Conservation (phyloP, 2,329 filamentous ascomycete species). For the Kalaharituber pfeilii region DNA sequence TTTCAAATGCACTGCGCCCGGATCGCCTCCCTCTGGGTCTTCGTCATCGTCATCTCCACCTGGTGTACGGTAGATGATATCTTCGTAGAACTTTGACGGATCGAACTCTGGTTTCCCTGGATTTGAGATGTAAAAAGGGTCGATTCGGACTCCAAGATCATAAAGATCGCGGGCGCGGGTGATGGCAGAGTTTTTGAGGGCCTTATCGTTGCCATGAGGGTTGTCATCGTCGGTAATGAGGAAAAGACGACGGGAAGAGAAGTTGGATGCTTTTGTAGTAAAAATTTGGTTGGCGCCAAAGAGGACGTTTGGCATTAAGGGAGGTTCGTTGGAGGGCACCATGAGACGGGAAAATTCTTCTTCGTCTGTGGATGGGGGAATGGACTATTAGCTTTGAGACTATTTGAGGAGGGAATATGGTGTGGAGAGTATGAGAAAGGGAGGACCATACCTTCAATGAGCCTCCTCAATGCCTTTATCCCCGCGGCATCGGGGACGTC, state of each 20-base stretch:
- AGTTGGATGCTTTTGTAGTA: constrained; percentile 85
- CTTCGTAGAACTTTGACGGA: constrained; percentile 76
- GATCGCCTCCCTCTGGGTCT: constrained; percentile 21
- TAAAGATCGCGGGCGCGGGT: constrained; percentile 89
- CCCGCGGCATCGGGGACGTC: constrained; percentile 75
- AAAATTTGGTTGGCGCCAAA: constrained; percentile 96
- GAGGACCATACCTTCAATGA: constrained; percentile 42
- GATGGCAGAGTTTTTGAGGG: constrained; percentile 55
- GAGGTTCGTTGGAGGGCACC: constrained; percentile 47
- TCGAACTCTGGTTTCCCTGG: constrained; percentile 55
- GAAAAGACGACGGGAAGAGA: constrained; percentile 81
- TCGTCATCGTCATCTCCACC: constrained; percentile 27
- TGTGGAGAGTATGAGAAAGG: background rate
- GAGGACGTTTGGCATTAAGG: constrained; percentile 72
- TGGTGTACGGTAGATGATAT: constrained; percentile 63
- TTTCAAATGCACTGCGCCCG: constrained; percentile 40
- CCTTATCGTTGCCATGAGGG: constrained; percentile 58
- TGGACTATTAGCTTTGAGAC: background rate
- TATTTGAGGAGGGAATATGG: no score
- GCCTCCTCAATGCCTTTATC: constrained; percentile 56
- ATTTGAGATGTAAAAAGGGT: constrained; percentile 73
- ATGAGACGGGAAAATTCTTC: constrained; percentile 54
- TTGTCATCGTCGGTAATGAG: constrained; percentile 89
- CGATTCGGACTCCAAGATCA: constrained; percentile 78
- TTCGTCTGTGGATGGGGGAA: constrained; percentile 35